Percentiles rank a stretch among this genome's conserved stretches.
These are phyloP conservation scores for Epichloe hybrida DNA, from an alignment of 2,329 filamentous ascomycete genomes.

Conservation along the genomic window DNA sequence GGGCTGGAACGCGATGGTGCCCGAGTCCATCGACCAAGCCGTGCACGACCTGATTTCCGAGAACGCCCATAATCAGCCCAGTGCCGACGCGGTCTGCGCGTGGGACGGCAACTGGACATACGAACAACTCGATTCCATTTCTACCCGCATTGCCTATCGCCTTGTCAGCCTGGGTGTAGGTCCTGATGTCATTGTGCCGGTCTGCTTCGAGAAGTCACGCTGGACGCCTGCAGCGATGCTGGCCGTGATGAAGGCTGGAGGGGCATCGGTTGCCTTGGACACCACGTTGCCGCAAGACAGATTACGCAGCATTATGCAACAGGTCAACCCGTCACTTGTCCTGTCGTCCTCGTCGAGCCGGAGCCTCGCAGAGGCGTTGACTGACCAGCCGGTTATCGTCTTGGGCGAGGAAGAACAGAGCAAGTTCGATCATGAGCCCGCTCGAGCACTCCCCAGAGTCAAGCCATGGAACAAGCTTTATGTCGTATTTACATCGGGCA, in stretches of 20 bases:
- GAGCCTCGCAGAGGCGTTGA: neutral
- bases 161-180: conserved; percentile 10
- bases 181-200: conserved; percentile 6
- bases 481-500: conserved; percentile 7
- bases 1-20: conserved; percentile 9
- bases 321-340: conserved; percentile 1
- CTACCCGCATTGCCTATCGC: conserved; percentile 5
- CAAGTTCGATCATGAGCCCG: neutral
- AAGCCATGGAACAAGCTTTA: neutral
- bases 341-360: neutral
- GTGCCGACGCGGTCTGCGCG: conserved; percentile 9
- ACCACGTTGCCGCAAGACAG: conserved; percentile 10
- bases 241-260: conserved; percentile 15
- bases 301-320: conserved; percentile 6
- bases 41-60: conserved; percentile 12
- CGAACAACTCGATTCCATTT: conserved; percentile 7
- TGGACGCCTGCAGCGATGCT: conserved; percentile 12
- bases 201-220: conserved; percentile 13
- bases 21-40: conserved; percentile 4
- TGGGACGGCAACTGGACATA: conserved; percentile 17
- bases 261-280: conserved; percentile 15
- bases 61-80: conserved; percentile 2
- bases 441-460: neutral
- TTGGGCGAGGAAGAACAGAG: neutral
- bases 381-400: neutral